These are phyloP conservation scores for Botryotinia convoluta DNA, from an alignment of 2,329 filamentous ascomycete species.

Conservation along the genomic window DNA sequence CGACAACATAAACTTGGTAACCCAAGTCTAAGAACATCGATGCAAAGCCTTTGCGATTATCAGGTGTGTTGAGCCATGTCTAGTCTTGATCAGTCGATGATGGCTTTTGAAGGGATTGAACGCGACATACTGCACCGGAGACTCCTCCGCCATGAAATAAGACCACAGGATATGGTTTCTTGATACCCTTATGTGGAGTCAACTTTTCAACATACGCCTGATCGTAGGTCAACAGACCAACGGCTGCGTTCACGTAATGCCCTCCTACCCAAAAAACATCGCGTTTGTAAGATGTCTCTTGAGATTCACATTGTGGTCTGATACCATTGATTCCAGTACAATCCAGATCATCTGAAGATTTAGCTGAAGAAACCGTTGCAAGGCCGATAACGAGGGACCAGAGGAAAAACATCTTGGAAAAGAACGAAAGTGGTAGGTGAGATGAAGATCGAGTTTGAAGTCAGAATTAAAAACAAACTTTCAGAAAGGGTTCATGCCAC, in stretches of 20 bases:
- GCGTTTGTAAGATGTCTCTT: constrained; percentile 25
- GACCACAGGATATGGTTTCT: constrained; percentile 24
- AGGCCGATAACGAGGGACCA: constrained; percentile 20
- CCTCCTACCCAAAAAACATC: constrained; percentile 29
- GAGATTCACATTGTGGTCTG: constrained; percentile 26
- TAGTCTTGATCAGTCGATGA: constrained; percentile 21
- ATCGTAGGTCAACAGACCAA: constrained; percentile 29
- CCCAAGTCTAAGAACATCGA: constrained; percentile 45
- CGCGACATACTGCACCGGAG: constrained; percentile 23
- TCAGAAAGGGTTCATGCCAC: constrained; percentile 4
- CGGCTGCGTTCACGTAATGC: constrained; percentile 23
- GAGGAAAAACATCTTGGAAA: constrained; percentile 17
- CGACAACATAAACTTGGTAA: constrained; percentile 45
- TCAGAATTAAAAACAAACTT: background rate
- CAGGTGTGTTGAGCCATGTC: constrained; percentile 47
- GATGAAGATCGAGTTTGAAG: background rate
- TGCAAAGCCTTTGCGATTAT: constrained; percentile 46
- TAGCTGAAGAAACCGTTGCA: constrained; percentile 1
- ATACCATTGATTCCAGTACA: constrained; percentile 26
- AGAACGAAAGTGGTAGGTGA: background rate
- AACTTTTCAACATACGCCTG: constrained; percentile 54
- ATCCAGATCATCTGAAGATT: constrained; percentile 7
- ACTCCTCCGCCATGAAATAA: constrained; percentile 26
- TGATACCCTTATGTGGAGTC: constrained; percentile 32
- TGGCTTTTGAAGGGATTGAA: background rate